Conservation (phyloP, 75 land plant species). For the Sequoiadendron giganteum region DNA sequence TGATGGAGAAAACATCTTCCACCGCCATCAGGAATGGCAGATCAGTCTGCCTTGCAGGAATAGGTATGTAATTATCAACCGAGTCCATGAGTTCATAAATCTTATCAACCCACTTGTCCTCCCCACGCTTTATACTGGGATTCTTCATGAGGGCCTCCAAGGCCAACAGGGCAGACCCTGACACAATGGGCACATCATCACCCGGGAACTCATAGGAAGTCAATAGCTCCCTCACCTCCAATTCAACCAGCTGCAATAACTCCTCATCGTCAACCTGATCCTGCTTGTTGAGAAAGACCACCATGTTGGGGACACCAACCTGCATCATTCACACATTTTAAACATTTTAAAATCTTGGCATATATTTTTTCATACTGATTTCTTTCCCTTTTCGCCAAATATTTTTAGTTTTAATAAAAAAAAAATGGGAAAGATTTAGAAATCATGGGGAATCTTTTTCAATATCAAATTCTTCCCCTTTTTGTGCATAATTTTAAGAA, state of each 20-base stretch:
- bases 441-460: too few relatives aligned
- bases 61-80: slow-evolving; percentile 86
- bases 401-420: too few relatives aligned
- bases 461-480: too few relatives aligned
- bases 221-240: slow-evolving; percentile 89
- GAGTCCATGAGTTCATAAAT: slow-evolving; percentile 83
- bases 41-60: slow-evolving; percentile 78
- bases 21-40: slow-evolving; percentile 84
- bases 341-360: not conserved
- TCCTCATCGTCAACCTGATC: slow-evolving; percentile 89
- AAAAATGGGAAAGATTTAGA: too few relatives aligned
- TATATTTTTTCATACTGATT: not conserved
- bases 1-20: slow-evolving; percentile 97
- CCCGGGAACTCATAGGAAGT: slow-evolving; percentile 92
- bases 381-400: too few relatives aligned
- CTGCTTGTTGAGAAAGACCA: slow-evolving; percentile 81
- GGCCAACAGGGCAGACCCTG: slow-evolving; percentile 88
- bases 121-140: slow-evolving; percentile 68
- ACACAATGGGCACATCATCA: slow-evolving; percentile 84
- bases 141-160: slow-evolving; percentile 76
- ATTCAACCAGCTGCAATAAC: slow-evolving; percentile 80
- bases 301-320: slow-evolving; percentile 95
- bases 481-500: too few relatives aligned
- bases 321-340: slow-evolving; percentile 22
- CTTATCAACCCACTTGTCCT: slow-evolving; percentile 85